Evolutionary conservation across 2,329 filamentous ascomycete species (phyloP).

Genomic region (Capronia coronata): DNA sequence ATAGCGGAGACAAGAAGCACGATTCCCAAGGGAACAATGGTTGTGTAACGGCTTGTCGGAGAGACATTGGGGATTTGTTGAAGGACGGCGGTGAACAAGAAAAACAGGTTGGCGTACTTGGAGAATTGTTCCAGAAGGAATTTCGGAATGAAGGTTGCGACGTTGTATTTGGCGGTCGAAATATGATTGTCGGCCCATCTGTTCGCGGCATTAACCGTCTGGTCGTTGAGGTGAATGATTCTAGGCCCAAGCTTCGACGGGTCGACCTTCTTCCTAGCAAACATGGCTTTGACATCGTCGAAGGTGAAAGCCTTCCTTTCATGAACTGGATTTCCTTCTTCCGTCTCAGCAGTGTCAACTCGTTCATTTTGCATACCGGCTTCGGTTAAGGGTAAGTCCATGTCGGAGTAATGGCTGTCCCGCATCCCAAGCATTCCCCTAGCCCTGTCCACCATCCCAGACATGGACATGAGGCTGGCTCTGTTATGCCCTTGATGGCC

Average conservation of each 20-base stretch:
- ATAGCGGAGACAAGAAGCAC: conserved; percentile 90
- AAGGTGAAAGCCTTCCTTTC: conserved; percentile 57
- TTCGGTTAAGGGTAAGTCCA: conserved; percentile 94
- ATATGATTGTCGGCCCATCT: conserved; percentile 96
- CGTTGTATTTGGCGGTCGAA: conserved; percentile 95
- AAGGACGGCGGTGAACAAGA: conserved; percentile 89
- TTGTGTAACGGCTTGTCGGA: conserved; percentile 91
- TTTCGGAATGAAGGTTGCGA: conserved; percentile 87
- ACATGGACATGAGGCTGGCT: conserved; percentile 81
- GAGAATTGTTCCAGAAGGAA: conserved; percentile 98
- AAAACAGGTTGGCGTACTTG: conserved; percentile 98
- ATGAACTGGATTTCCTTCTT: conserved; percentile 41
- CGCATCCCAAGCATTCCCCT: conserved; percentile 90
- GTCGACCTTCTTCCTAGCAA: conserved; percentile 76
- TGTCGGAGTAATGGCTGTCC: conserved; percentile 77
- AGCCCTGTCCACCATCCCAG: conserved; percentile 75
- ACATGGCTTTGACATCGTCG: conserved; percentile 84
- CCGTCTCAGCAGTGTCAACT: conserved; percentile 40
- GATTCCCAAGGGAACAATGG: conserved; percentile 84
- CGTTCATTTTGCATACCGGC: conserved; percentile 49
- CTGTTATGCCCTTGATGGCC: conserved; percentile 50
- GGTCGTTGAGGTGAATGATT: conserved; percentile 93
- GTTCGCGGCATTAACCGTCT: conserved; percentile 78
- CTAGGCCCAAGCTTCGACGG: conserved; percentile 85
- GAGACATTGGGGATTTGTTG: conserved; percentile 95